These are phyloP conservation scores for Fagopyrum tataricum DNA, from an alignment of 148 eudicot species.

Conservation along the genomic window DNA sequence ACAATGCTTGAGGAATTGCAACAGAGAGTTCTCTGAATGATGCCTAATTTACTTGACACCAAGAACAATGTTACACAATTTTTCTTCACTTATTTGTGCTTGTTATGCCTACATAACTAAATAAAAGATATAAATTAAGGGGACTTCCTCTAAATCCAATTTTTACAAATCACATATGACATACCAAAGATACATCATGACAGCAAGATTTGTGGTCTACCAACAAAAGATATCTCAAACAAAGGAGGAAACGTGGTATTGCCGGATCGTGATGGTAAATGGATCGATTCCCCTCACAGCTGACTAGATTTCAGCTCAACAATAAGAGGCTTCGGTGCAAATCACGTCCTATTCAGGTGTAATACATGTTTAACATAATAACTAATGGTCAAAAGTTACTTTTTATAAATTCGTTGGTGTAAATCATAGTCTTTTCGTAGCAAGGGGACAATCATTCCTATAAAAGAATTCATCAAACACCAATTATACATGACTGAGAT, in stretches of 20 bases:
- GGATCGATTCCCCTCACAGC: not conserved
- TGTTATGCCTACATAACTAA: not conserved
- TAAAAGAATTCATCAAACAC: conserved; percentile 1
- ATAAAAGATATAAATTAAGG: not conserved
- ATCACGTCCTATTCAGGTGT: not conserved
- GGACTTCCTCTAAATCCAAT: not conserved
- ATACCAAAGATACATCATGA: not conserved
- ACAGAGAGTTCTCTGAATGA: too few species aligned
- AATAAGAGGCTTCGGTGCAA: not conserved
- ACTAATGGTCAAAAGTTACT: not conserved
- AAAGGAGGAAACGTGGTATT: not conserved
- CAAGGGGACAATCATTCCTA: too few species aligned
- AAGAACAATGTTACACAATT: too few species aligned
- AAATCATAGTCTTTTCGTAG: not conserved
- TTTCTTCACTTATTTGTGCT: too few species aligned
- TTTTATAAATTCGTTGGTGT: too few species aligned
- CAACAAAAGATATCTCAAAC: not conserved
- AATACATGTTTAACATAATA: not conserved
- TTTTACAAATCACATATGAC: not conserved
- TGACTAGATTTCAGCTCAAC: not conserved
- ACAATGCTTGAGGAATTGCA: too few species aligned
- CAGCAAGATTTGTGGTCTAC: not conserved
- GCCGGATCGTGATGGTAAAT: not conserved
- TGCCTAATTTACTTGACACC: too few species aligned
- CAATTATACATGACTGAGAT: not conserved